Conservation (phyloP, 257 asterid species). For the Paulownia fortunei region DNA sequence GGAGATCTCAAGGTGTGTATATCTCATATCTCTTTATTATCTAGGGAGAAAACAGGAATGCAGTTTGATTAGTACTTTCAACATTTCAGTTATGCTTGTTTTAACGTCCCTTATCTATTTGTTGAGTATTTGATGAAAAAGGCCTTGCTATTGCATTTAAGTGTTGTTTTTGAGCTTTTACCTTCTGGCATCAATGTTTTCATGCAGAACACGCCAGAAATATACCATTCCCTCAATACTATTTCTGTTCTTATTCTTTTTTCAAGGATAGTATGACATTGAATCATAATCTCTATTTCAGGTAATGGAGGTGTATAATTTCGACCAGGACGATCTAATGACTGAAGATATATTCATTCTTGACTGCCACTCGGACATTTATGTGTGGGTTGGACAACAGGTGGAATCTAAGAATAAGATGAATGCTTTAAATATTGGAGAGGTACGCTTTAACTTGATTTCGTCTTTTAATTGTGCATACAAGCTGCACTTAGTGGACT, state of each 20-base stretch:
- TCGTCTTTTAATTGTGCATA: slow-evolving; percentile 12
- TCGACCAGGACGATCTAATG: slow-evolving; percentile 94
- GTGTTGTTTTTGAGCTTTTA: not conserved
- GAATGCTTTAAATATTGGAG: slow-evolving; percentile 77
- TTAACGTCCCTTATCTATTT: not conserved
- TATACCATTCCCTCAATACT: not conserved
- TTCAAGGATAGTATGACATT: not conserved
- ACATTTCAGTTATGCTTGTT: not conserved
- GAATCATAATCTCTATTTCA: slow-evolving; percentile 42
- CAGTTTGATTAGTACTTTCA: slow-evolving; percentile 24
- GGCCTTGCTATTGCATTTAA: slow-evolving; percentile 11
- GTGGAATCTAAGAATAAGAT: slow-evolving; percentile 73
- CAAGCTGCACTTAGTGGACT: slow-evolving; percentile 28
- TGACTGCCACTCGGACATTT: slow-evolving; percentile 87
- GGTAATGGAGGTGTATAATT: slow-evolving; percentile 92
- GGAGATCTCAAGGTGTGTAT: slow-evolving; percentile 84
- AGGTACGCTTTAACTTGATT: slow-evolving; percentile 54
- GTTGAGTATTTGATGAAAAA: not conserved
- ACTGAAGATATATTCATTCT: slow-evolving; percentile 92
- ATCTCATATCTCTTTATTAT: slow-evolving; percentile 25
- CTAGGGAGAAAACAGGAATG: slow-evolving; percentile 15
- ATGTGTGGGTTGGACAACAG: slow-evolving; percentile 91
- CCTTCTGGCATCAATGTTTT: not conserved
- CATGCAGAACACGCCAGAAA: not conserved
- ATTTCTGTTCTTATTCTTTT: not conserved